phyloP scores from a whole-genome alignment of 73 alveolate genomes.

The Stentor coeruleus region DNA sequence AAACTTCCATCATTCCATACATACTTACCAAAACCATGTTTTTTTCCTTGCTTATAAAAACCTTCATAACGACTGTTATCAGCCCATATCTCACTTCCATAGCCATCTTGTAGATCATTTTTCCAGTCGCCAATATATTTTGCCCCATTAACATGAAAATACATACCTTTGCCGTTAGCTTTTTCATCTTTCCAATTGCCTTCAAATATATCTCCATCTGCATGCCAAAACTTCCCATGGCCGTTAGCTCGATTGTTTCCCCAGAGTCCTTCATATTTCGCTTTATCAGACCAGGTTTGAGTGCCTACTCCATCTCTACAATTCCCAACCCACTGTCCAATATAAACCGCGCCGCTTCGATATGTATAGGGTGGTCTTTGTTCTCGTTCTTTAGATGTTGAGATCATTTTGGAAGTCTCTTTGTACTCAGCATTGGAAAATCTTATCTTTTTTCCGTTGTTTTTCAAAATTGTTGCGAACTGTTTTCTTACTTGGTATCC shows the following conservation, averaged over 20 bases:
- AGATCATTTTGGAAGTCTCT: too few relatives aligned
- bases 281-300: slow-evolving; percentile 29
- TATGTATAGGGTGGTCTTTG: slow-evolving; percentile 56
- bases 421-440: too few relatives aligned
- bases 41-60: slow-evolving; percentile 54
- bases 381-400: too few relatives aligned
- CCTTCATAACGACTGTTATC: slow-evolving; percentile 68
- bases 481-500: too few relatives aligned
- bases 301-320: slow-evolving; percentile 32
- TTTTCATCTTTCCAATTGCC: slow-evolving; percentile 47
- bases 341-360: slow-evolving; percentile 37
- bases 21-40: slow-evolving; percentile 67
- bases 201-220: slow-evolving; percentile 48
- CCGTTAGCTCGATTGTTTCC: slow-evolving; percentile 65
- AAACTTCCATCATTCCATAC: slow-evolving; percentile 69
- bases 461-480: too few relatives aligned
- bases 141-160: slow-evolving; percentile 50
- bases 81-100: slow-evolving; percentile 81
- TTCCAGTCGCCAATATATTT: slow-evolving; percentile 56
- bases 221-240: slow-evolving; percentile 43
- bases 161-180: slow-evolving; percentile 46
- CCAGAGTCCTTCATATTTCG: slow-evolving; percentile 35
- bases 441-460: too few relatives aligned
- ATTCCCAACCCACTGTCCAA: slow-evolving; percentile 37
- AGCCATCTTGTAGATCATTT: slow-evolving; percentile 64